A percentile compares a stretch with the other conserved stretches of the same genome.
Conservation (phyloP, 2,329 filamentous ascomycete species). For the Colletotrichum camelliae region DNA sequence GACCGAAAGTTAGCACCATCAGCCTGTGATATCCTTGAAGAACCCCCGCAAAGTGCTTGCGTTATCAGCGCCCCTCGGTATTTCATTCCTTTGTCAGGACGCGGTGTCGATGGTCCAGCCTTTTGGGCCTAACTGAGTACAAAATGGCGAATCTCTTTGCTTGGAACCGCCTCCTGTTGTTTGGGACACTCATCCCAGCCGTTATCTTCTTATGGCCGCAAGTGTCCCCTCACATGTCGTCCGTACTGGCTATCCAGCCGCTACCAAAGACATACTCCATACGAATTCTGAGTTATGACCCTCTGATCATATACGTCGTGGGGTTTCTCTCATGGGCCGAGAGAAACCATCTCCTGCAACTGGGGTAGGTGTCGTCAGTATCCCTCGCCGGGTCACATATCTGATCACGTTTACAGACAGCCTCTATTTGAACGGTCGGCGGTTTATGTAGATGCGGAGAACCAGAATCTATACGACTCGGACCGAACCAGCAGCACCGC, state of each 20-base stretch:
- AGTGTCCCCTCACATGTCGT: background rate
- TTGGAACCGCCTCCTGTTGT: background rate
- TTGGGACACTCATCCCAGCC: background rate
- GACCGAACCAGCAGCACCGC: background rate
- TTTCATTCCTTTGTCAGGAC: background rate
- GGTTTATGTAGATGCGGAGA: background rate
- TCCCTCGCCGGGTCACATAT: accelerated
- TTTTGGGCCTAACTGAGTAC: background rate
- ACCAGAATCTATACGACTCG: background rate
- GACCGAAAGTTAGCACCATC: background rate
- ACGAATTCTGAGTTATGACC: background rate
- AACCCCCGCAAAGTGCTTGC: background rate
- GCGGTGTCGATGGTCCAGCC: background rate
- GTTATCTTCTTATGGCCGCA: background rate
- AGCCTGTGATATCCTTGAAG: background rate
- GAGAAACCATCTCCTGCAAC: background rate
- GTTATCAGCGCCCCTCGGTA: background rate
- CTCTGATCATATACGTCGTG: background rate
- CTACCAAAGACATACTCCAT: background rate
- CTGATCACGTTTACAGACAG: background rate
- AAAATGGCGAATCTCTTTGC: background rate
- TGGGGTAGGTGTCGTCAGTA: background rate
- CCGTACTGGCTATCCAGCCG: background rate
- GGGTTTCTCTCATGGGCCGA: conserved; percentile 1
- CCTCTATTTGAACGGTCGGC: background rate